These are phyloP conservation scores for Jasminum sambac DNA, from an alignment of 257 asterid species.

Conservation along the genomic window DNA sequence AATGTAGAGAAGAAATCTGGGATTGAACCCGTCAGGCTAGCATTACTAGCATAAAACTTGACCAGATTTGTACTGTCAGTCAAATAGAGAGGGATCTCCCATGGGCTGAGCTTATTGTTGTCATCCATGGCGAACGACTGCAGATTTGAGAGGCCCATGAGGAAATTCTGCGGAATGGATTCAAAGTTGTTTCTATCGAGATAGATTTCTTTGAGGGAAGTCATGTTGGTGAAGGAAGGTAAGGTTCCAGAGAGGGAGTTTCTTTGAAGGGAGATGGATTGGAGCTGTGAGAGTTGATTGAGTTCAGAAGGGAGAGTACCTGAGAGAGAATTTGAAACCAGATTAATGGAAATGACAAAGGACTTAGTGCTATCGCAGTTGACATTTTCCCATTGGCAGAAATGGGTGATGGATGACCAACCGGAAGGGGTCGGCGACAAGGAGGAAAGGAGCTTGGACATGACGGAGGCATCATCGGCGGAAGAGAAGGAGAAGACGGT, in stretches of 20 bases:
- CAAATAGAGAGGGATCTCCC: conserved; percentile 67
- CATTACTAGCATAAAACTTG: conserved; percentile 56
- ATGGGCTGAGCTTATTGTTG: conserved; percentile 41
- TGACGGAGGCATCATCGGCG: conserved; percentile 70
- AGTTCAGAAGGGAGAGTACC: conserved; percentile 69
- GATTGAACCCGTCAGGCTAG: conserved; percentile 51
- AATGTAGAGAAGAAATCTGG: conserved; percentile 69
- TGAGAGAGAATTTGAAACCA: conserved; percentile 49
- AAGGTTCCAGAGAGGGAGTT: conserved; percentile 68
- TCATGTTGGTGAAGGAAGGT: conserved; percentile 74
- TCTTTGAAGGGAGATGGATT: conserved; percentile 51
- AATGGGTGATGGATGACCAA: conserved; percentile 52
- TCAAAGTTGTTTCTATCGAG: conserved; percentile 58
- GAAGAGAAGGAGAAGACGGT: conserved; percentile 32
- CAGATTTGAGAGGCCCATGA: conserved; percentile 53
- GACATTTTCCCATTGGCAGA: conserved; percentile 68
- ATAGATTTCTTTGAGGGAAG: conserved; percentile 45
- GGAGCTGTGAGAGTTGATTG: conserved; percentile 57
- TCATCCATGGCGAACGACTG: conserved; percentile 50
- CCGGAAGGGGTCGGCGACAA: conserved; percentile 66
- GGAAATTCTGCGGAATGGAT: conserved; percentile 56
- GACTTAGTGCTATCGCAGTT: conserved; percentile 50
- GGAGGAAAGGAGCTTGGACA: conserved; percentile 54
- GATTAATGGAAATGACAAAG: conserved; percentile 54
- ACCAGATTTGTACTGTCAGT: conserved; percentile 53